Percentiles rank a stretch among this genome's conserved stretches.
phyloP scores from a whole-genome alignment of 108 stramenopile genomes.

The Conticribra guillardii region DNA sequence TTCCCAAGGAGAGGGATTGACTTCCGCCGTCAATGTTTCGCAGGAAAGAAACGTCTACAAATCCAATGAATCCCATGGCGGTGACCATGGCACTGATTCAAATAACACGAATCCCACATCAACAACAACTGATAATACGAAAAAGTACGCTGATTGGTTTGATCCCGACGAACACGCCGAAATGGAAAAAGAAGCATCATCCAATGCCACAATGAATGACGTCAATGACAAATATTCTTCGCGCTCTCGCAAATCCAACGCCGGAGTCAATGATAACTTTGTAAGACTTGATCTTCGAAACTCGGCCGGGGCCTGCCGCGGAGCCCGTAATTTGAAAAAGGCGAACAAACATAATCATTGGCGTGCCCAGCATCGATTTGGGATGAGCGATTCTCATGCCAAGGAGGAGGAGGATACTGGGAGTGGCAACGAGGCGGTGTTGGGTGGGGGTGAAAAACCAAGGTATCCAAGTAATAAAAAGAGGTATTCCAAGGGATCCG shows the following conservation, averaged over 20 bases:
- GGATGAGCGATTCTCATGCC: conserved; percentile 44
- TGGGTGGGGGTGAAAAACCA: not conserved
- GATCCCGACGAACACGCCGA: conserved; percentile 1
- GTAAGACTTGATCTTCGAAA: conserved; percentile 81
- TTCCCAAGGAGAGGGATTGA: no score
- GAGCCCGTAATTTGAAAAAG: conserved; percentile 72
- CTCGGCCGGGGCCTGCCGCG: conserved; percentile 77
- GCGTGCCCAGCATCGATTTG: conserved; percentile 49
- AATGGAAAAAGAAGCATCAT: conserved; percentile 9
- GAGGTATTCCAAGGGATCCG: not conserved
- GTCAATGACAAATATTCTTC: no score
- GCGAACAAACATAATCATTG: conserved; percentile 46
- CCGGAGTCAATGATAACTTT: conserved; percentile 77
- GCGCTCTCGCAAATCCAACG: conserved; percentile 1
- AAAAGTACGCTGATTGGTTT: conserved; percentile 9
- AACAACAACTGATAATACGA: not conserved
- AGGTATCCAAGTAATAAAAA: not conserved
- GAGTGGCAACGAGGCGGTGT: conserved; percentile 18
- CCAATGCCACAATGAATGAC: not conserved
- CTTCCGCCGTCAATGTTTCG: no score
- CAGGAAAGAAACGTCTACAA: no score
- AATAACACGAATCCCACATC: not conserved
- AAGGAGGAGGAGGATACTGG: conserved; percentile 20
- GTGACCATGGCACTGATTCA: not conserved
- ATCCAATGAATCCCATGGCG: no score